Evolutionary conservation across 306 rosid genomes (phyloP), one percentile per base, ranked within the genome.

Genomic region (Fagus sylvatica): DNA sequence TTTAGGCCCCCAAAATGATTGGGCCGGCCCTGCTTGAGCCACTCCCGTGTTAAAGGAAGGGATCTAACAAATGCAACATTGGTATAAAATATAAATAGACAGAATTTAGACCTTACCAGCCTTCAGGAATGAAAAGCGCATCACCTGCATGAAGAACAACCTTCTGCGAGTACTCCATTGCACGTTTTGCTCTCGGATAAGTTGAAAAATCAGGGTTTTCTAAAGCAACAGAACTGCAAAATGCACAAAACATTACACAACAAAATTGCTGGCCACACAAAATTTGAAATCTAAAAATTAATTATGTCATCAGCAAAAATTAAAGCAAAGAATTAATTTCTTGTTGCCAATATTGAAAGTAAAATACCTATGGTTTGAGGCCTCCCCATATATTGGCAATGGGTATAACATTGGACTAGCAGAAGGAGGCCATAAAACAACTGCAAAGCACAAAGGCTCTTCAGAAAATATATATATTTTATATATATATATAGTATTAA

Each of bases 121-220:
- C 99, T 93, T 93, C 98, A 34, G 99, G 99, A 84, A 95, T 91
- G 84, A 91, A 95, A 82, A 95, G 90, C 72, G 97, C 96, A 74
- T 95, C 97, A 42, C 99, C 99, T 42, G 91, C 93, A 71, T 85
- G 86, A 79, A 95, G 97, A 87, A 84, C 73, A 79, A 87, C 87
- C 89, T 78, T 91, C 83, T 92, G 97, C 6, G 91, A 90, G 81
- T 72, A 75, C 76, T 86, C 81, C 86, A 75, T 82, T 74, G 88
- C 86, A 76, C 79, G 56, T 78, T 87, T 81, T 83, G 98, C 96
- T 88, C 98, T 90, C 41, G 96, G 97, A 83, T 88, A 86, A 79
- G 76, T 78, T 64, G 91, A 91, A 77, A 87, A 84, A 75, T 95
- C 90, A 28, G 93, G 93, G 73, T 86, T 88, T 84, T 91, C 98